Percentiles rank a stretch among this genome's conserved stretches.
Conservation (phyloP, 2,329 filamentous ascomycete genomes). For the Xylaria sp. region DNA sequence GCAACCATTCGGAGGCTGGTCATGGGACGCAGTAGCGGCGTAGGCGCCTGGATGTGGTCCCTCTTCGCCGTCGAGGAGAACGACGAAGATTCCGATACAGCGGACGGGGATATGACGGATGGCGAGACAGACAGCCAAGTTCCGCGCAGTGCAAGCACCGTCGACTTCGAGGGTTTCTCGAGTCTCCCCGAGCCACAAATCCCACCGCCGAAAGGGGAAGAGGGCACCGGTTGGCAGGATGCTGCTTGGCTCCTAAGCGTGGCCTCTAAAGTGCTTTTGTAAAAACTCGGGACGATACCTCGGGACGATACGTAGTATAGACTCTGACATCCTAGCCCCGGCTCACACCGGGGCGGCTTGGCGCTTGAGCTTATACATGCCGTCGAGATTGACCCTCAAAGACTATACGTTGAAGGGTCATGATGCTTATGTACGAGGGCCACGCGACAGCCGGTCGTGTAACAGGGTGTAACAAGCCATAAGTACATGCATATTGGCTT, state of each 20-base stretch:
- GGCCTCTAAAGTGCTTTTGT: slow-evolving; percentile 66
- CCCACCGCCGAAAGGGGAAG: slow-evolving; percentile 56
- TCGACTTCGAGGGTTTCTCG: slow-evolving; percentile 49
- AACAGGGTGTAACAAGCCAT: background rate
- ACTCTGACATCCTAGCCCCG: background rate
- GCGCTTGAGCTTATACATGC: background rate
- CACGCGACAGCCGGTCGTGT: slow-evolving; percentile 9
- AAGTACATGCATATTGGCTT: slow-evolving; percentile 7
- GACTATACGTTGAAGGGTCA: no score
- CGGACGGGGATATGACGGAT: slow-evolving; percentile 45
- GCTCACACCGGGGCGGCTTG: slow-evolving; percentile 4
- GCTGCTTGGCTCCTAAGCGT: slow-evolving; percentile 71
- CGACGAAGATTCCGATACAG: slow-evolving; percentile 55
- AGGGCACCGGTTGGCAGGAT: slow-evolving; percentile 67
- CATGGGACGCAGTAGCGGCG: slow-evolving; percentile 55
- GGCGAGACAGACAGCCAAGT: slow-evolving; percentile 45
- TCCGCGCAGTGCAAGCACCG: slow-evolving; percentile 45
- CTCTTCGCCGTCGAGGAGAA: slow-evolving; percentile 68
- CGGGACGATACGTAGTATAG: background rate
- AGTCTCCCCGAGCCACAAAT: slow-evolving; percentile 52
- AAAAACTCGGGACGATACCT: slow-evolving; percentile 30
- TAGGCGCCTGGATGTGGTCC: slow-evolving; percentile 67
- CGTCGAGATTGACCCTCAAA: background rate
- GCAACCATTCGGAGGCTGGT: slow-evolving; percentile 63
- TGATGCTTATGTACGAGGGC: slow-evolving; percentile 1